Evolutionary conservation across 2,329 filamentous ascomycete genomes (phyloP), one percentile per base, ranked within the genome.

Genomic region (Hawksworthiomyces lignivorus): DNA sequence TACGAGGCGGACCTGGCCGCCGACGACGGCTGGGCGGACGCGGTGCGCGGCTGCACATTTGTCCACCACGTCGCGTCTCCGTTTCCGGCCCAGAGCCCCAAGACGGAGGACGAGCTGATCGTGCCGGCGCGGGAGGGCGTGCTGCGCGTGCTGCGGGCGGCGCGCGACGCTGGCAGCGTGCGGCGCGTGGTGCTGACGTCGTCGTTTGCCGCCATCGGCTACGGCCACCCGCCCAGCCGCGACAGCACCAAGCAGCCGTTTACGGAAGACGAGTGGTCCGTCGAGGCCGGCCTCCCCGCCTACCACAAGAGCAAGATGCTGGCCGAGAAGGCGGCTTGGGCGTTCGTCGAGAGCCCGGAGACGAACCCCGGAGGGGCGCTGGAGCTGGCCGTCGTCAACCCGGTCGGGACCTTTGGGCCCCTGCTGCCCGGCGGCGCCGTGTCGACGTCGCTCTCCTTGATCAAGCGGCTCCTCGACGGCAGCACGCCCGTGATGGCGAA

Each of bases 251-350:
- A n/a, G n/a, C n/a, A n/a, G n/a, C n/a, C n/a, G n/a, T 75, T 67
- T 50, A 63, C 56, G 45, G 75, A 68, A 56, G 59, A 54, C 46
- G 65, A 66, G 39, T 77, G 73, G 73, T 57, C 69, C 26, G 52
- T 57, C 35, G 55, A 56, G 17, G 58, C 58, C 17, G 59, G 59
- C 2, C 52, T 62, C 5, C 65, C 61, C 2, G 68, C 67, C 24
- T 77, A 77, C 62, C 68, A 69, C 45, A 70, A 68, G 5, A 71
- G 69, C 53, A 75, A 76, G 62, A 70, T 62, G 35, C 61, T 69
- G 1, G 72, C 73, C 30, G 73, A 76, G 62, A 61, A 60, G 43
- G 66, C 71, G 0, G 70, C 69, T 0, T 76, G 72, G 72, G 67
- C 71, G 31, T 75, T 73, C 49, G 62, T 74, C 27, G 54, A 52